Evolutionary conservation across 495 filamentous ascomycete genomes (phyloP).

Genomic region (Penicillium parvum): DNA sequence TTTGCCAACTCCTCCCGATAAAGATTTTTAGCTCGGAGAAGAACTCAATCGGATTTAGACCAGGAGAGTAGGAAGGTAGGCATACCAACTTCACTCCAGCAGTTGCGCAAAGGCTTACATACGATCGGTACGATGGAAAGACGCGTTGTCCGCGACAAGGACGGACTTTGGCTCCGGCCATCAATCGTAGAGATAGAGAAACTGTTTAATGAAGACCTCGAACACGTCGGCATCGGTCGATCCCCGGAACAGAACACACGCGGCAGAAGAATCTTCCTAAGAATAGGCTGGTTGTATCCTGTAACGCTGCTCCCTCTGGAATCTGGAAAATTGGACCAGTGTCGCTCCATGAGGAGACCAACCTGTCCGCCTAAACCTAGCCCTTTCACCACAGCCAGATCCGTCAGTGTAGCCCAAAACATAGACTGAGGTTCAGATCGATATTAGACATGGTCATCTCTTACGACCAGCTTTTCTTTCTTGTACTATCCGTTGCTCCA

Average conservation of each 20-base stretch:
- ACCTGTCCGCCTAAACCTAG: conserved; percentile 20
- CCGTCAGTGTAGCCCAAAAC: conserved; percentile 1
- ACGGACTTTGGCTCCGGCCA: conserved; percentile 40
- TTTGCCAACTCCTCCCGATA: conserved; percentile 11
- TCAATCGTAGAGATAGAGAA: conserved; percentile 31
- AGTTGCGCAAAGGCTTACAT: conserved; percentile 31
- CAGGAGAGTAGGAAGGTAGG: conserved; percentile 20
- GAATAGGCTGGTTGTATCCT: conserved; percentile 38
- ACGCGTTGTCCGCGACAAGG: conserved; percentile 44
- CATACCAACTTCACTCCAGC: conserved; percentile 37
- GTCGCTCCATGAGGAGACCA: conserved; percentile 30
- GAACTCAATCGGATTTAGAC: conserved; percentile 28
- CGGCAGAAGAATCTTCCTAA: conserved; percentile 30
- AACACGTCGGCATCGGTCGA: conserved; percentile 36
- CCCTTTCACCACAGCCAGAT: conserved; percentile 2
- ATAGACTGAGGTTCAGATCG: too few species aligned
- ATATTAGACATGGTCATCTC: too few species aligned
- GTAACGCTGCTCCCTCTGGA: conserved; percentile 27
- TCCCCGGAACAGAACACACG: conserved; percentile 37
- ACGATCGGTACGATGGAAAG: conserved; percentile 32
- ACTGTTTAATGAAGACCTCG: conserved; percentile 37
- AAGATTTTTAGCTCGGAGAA: conserved; percentile 26
- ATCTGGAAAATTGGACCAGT: conserved; percentile 29
- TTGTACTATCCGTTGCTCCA: too few species aligned
- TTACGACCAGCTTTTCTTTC: too few species aligned